These are phyloP conservation scores for Trichodelitschia bisporula DNA, from an alignment of 495 filamentous ascomycete species.

Conservation along the genomic window DNA sequence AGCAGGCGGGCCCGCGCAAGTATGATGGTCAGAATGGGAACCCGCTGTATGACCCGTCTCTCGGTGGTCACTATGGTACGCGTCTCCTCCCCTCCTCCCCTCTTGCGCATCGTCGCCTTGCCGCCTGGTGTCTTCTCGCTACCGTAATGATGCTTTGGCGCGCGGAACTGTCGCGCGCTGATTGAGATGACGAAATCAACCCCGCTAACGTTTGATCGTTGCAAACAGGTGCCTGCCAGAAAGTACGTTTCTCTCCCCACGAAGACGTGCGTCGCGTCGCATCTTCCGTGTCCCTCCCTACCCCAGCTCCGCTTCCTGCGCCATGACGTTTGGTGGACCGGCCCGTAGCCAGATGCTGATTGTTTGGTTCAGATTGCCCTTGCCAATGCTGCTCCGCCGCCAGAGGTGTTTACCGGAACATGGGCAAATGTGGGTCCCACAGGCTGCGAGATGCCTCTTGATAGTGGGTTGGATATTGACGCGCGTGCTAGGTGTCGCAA, in stretches of 20 bases:
- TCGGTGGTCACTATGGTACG: slow-evolving; percentile 79
- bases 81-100: slow-evolving; percentile 6
- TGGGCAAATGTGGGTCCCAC: slow-evolving; percentile 80
- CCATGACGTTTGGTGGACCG: neutral
- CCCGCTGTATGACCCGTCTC: slow-evolving; percentile 52
- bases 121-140: too few species aligned
- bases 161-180: too few species aligned
- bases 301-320: neutral
- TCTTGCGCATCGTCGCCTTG: too few species aligned
- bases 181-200: too few species aligned
- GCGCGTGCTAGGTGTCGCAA: slow-evolving; percentile 93
- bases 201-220: too few species aligned
- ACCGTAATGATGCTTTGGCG: too few species aligned
- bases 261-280: too few species aligned
- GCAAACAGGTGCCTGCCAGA: neutral
- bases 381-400: slow-evolving; percentile 56
- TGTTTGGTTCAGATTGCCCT: slow-evolving; percentile 23
- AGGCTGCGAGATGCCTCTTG: too few species aligned
- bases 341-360: slow-evolving; percentile 2
- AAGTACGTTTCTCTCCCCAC: neutral
- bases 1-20: slow-evolving; percentile 4
- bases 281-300: too few species aligned
- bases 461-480: too few species aligned
- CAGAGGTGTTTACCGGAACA: slow-evolving; percentile 73
- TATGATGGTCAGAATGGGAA: slow-evolving; percentile 18